Evolutionary conservation across 2,329 filamentous ascomycete genomes (phyloP).

Genomic region (Scedosporium dehoogii): DNA sequence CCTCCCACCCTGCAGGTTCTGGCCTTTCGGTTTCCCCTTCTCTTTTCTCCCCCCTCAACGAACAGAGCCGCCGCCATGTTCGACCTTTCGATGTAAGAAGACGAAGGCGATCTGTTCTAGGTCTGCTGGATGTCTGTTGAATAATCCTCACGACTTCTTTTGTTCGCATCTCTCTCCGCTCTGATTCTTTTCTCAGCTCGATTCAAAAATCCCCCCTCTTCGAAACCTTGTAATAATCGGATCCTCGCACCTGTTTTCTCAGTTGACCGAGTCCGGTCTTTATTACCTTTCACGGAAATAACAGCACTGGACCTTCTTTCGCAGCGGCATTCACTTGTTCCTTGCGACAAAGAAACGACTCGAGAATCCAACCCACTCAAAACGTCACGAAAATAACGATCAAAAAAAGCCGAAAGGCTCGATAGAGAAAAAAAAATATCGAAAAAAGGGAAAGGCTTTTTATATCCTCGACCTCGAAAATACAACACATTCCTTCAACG

Average conservation of each 20-base stretch:
- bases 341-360: constrained; percentile 6
- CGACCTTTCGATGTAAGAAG: constrained; percentile 3
- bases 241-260: background rate
- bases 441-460: background rate
- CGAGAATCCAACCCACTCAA: background rate
- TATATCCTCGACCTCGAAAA: background rate
- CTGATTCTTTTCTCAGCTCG: background rate
- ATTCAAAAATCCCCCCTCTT: background rate
- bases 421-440: background rate
- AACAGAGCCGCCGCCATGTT: constrained; percentile 6
- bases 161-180: background rate
- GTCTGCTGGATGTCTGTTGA: constrained; percentile 8
- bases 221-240: constrained; percentile 5
- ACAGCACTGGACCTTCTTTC: background rate
- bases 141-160: constrained; percentile 2
- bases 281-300: background rate
- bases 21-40: background rate
- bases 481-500: background rate
- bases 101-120: constrained; percentile 7
- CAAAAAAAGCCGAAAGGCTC: background rate
- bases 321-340: constrained; percentile 10
- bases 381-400: constrained; percentile 3
- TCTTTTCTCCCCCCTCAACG: background rate
- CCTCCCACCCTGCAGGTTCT: background rate
- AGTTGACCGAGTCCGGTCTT: background rate